A percentile compares a stretch with the other conserved stretches of the same genome.
Conservation (phyloP, 768 basidiomycete species). For the Harrya chromipes region DNA sequence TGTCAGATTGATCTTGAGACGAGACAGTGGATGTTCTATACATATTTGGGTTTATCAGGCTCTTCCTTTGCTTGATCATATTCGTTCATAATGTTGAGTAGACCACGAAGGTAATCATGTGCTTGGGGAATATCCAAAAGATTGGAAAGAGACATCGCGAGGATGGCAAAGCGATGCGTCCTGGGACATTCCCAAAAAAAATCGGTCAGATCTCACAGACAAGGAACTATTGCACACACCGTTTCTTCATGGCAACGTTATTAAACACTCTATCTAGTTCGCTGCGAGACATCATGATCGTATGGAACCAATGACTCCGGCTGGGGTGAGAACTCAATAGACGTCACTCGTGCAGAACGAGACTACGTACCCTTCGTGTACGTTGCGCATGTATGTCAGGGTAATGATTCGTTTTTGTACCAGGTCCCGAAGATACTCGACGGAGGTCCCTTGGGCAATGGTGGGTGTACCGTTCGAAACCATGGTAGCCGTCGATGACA, state of each 20-base stretch:
- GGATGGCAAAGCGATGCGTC: conserved; percentile 77
- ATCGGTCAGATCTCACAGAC: neutral
- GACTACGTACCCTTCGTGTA: conserved; percentile 75
- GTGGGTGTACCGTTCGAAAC: conserved; percentile 33
- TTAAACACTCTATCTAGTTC: conserved; percentile 77
- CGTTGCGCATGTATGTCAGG: conserved; percentile 78
- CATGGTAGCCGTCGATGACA: conserved; percentile 38
- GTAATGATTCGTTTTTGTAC: conserved; percentile 84
- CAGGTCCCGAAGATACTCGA: conserved; percentile 75
- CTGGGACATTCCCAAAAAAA: conserved; percentile 37
- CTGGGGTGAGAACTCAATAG: conserved; percentile 35
- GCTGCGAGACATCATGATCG: conserved; percentile 68
- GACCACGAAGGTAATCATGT: conserved; percentile 72
- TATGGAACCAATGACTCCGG: conserved; percentile 85
- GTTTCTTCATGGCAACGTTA: conserved; percentile 73
- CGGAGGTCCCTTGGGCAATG: conserved; percentile 60
- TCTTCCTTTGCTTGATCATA: conserved; percentile 68
- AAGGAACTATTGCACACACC: conserved; percentile 41
- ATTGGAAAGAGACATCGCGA: conserved; percentile 83
- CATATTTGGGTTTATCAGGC: conserved; percentile 64
- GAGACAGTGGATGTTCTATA: conserved; percentile 26
- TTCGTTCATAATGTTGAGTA: conserved; percentile 69
- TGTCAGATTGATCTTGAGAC: conserved; percentile 7
- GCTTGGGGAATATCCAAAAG: conserved; percentile 80
- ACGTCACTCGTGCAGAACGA: neutral